Evolutionary conservation across 2,329 filamentous ascomycete species (phyloP), one percentile per base, ranked within the genome.

Genomic region (Meredithiella fracta): DNA sequence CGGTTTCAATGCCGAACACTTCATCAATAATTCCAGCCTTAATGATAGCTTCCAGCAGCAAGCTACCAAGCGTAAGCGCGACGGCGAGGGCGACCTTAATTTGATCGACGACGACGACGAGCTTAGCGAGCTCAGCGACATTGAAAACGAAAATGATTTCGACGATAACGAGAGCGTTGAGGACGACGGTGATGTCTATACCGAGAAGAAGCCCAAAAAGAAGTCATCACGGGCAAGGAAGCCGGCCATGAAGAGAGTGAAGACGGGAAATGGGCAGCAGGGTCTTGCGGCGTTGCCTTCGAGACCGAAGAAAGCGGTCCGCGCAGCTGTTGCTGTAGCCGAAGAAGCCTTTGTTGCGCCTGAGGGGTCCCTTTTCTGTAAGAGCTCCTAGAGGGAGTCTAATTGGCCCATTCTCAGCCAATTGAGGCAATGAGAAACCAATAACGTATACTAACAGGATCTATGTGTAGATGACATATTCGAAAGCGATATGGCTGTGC

Each of bases 161-260:
- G 38, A 40, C 38, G 50, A 53, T 11, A 29, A 49, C 9, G 54
- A 57, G 26, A 34, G 29, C 11, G 49, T 15, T 53, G 73, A 68
- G 47, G 72, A 73, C 57, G 75, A 77, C 53, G 74, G 73, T 60
- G 67, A 71, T 64, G 64, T 68, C 20, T 65, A 73, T 51, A 67
- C 70, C 59, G 65, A 66, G 42, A 68, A 64, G 59, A 69, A 66
- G 62, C 66, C 52, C 17, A 47, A 47, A 25, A 57, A 57, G 66
- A 66, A 69, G 63, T 64, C 72, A 62, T 67, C 72, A 66, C 72
- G 72, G 65, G 64, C 67, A 55, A 65, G 68, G 66, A 81, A 80
- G 65, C 78, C 79, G 2, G 77, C 77, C 1, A 69, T 70, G 17
- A 84, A 84, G 69, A 82, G 81, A 66, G 73, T 79, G 52, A 84